phyloP scores from a whole-genome alignment of 495 filamentous ascomycete species.

The Penicillium daleae region DNA sequence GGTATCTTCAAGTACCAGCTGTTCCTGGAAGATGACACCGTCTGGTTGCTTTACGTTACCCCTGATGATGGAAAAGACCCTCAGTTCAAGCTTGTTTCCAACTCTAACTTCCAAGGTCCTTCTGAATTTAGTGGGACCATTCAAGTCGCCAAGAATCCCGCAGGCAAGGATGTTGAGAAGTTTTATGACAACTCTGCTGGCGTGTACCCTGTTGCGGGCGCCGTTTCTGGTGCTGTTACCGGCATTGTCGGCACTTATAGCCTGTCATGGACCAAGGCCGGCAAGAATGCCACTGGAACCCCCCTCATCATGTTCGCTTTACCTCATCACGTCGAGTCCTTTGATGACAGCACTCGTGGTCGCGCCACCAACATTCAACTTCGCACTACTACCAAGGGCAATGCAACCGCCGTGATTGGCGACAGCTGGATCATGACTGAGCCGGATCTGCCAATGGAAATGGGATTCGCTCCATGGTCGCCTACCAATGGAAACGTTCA shows the following conservation, averaged over 20 bases:
- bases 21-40: slow-evolving; percentile 68
- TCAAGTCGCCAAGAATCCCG: slow-evolving; percentile 77
- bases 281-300: slow-evolving; percentile 48
- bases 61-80: slow-evolving; percentile 54
- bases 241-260: slow-evolving; percentile 69
- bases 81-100: slow-evolving; percentile 51
- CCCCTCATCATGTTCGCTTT: slow-evolving; percentile 83
- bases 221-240: slow-evolving; percentile 63
- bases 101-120: slow-evolving; percentile 53
- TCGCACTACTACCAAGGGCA: slow-evolving; percentile 85
- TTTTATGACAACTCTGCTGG: slow-evolving; percentile 77
- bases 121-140: slow-evolving; percentile 67
- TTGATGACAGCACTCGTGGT: slow-evolving; percentile 60
- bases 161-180: slow-evolving; percentile 61
- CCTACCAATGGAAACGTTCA: slow-evolving; percentile 52
- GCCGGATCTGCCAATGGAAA: slow-evolving; percentile 65
- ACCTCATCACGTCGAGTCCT: slow-evolving; percentile 81
- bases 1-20: slow-evolving; percentile 81
- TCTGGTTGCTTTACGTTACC: slow-evolving; percentile 81
- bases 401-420: slow-evolving; percentile 70
- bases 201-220: slow-evolving; percentile 66
- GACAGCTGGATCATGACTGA: slow-evolving; percentile 84
- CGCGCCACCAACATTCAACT: slow-evolving; percentile 64
- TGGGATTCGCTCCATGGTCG: slow-evolving; percentile 79
- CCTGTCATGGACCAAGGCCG: slow-evolving; percentile 70